Percentiles rank a stretch among this genome's conserved stretches.
Conservation (phyloP, 1,284 basidiomycete genomes). For the Agroathelia rolfsii region DNA sequence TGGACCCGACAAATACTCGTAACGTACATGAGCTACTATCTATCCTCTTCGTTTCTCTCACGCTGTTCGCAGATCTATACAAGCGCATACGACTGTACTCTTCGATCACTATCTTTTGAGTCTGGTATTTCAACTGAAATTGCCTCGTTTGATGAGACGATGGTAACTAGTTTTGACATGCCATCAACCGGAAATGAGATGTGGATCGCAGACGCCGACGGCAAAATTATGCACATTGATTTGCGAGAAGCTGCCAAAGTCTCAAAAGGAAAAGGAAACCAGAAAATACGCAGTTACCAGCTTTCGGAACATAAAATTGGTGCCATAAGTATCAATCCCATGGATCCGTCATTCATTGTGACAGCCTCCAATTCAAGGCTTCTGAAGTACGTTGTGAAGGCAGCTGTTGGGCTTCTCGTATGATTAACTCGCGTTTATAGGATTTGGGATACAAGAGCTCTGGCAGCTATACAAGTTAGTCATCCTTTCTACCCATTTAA, state of each 20-base stretch:
- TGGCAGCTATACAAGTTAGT: constrained; percentile 45
- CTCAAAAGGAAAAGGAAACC: too few species aligned
- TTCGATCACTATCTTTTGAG: constrained; percentile 60
- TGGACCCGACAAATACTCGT: constrained; percentile 64
- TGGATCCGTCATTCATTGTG: constrained; percentile 51
- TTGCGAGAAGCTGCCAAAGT: too few species aligned
- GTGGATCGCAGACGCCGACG: constrained; percentile 67
- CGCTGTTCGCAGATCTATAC: constrained; percentile 59
- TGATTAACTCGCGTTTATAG: constrained; percentile 25
- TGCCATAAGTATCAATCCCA: constrained; percentile 65
- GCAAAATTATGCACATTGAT: constrained; percentile 65
- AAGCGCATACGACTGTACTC: constrained; percentile 67
- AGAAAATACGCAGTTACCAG: constrained; percentile 47
- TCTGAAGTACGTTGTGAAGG: constrained; percentile 41
- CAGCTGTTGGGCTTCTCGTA: too few species aligned
- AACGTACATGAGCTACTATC: constrained; percentile 34
- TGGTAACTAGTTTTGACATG: constrained; percentile 61
- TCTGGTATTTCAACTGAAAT: constrained; percentile 61
- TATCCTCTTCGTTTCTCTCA: too few species aligned
- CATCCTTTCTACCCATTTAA: constrained; percentile 20
- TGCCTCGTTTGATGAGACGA: constrained; percentile 44
- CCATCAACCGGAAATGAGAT: constrained; percentile 58
- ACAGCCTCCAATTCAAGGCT: constrained; percentile 64
- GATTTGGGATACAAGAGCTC: constrained; percentile 71
- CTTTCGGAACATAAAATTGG: constrained; percentile 68